Base-by-base conservation (phyloP, 768 basidiomycete species). In the Lactifluus echinatus region DNA sequence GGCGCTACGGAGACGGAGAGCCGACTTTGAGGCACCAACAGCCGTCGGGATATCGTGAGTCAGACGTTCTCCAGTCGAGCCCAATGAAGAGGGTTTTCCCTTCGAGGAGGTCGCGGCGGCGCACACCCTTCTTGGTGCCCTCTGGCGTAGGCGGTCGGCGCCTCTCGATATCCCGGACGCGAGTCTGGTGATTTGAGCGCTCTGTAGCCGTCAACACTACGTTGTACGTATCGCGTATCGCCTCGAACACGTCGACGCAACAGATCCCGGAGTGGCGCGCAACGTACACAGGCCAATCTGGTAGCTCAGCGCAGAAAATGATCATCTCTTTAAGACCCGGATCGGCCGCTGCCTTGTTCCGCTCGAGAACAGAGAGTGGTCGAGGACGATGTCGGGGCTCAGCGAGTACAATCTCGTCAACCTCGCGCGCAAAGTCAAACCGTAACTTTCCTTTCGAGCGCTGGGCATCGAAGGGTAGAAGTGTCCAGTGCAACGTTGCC, bases 181-280 rank as follows among this genome's bases (percentile, higher is more conserved):
- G 63, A 48, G 39, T 15, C 57, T 61, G 53, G 63, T 64, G 34
- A 29, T 65, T 65, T 40, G 65, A 53, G 42, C 70, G 72, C 31
- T 85, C 82, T 33, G 74, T 70, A 23, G 64, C 62, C 1, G 76
- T 76, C 65, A 85, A 69, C 8, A 71, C 72, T 36, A 70, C 67
- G 46, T 75, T 67, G 58, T 77, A 80, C 5, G 74, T 68, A 42
- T 77, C 73, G 64, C 80, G 76, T 26, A 87, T 82, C 10, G 75
- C 78, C 53, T 76, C 67, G 64, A 84, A 82, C 33, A 87, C 75
- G 50, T 86, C 83, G 23, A 78, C 73, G 63, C 81, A 78, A 14
- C 76, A 69, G 54, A 85, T 71, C 12, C 77, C 77, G 40, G 66
- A 67, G 21, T 69, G 49, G 36, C 75, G 72, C 47, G 73, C 71